phyloP scores from a whole-genome alignment of 768 basidiomycete genomes.

The Dioszegia hungarica region DNA sequence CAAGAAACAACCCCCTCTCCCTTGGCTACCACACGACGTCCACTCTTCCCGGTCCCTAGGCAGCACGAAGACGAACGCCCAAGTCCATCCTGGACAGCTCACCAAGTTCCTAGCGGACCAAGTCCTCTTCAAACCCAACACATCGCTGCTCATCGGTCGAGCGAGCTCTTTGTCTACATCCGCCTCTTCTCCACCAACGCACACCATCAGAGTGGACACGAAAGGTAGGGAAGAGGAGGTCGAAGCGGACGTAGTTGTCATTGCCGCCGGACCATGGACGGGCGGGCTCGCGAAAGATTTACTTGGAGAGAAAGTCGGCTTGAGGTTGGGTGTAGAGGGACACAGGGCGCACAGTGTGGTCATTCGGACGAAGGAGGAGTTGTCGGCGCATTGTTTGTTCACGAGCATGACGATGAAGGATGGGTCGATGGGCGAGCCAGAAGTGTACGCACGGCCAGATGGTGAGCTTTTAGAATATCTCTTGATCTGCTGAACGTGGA shows the following conservation, averaged over 20 bases:
- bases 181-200: not conserved
- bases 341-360: constrained; percentile 50
- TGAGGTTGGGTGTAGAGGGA: constrained; percentile 39
- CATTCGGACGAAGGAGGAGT: constrained; percentile 44
- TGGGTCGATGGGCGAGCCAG: constrained; percentile 49
- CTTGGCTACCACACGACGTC: constrained; percentile 38
- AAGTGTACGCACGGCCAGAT: constrained; percentile 51
- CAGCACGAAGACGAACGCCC: constrained; percentile 37
- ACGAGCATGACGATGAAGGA: constrained; percentile 61
- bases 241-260: constrained; percentile 63
- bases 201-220: not conserved
- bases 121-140: constrained; percentile 30
- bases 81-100: constrained; percentile 47
- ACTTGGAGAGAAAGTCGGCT: constrained; percentile 38
- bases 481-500: constrained; percentile 20
- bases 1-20: constrained; percentile 23
- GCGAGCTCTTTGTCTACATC: constrained; percentile 20
- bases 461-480: constrained; percentile 18
- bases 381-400: constrained; percentile 76
- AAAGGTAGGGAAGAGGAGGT: constrained; percentile 35
- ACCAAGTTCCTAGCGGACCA: constrained; percentile 37
- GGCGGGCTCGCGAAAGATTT: constrained; percentile 53
- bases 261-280: constrained; percentile 87
- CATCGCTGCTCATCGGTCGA: constrained; percentile 31
- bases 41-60: constrained; percentile 39